phyloP scores from a whole-genome alignment of 129 eudicot genomes.

The Erigeron canadensis region DNA sequence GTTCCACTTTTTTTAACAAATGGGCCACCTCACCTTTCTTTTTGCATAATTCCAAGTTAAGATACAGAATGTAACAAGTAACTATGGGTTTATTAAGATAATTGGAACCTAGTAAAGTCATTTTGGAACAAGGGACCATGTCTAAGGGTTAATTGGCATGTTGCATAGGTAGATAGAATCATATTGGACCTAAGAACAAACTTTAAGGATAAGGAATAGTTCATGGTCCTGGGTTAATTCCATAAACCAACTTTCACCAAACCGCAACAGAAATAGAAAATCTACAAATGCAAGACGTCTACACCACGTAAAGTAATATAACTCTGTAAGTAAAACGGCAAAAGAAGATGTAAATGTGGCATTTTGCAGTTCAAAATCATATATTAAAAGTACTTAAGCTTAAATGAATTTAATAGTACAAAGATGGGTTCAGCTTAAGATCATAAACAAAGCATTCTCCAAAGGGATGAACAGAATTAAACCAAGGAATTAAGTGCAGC shows the following conservation, averaged over 20 bases:
- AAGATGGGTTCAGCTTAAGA: constrained; percentile 13
- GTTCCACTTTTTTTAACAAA: not conserved
- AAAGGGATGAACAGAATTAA: not conserved
- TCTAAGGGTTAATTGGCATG: constrained; percentile 15
- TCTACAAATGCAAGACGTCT: not conserved
- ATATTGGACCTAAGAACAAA: constrained; percentile 5
- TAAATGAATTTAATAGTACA: not conserved
- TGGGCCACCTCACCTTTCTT: not conserved
- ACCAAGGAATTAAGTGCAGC: not conserved
- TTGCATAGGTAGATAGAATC: constrained; percentile 11
- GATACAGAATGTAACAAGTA: constrained; percentile 2
- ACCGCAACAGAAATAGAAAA: not conserved
- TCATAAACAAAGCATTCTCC: constrained; percentile 23
- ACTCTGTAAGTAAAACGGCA: not conserved
- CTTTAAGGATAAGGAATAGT: constrained; percentile 26
- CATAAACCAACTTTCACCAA: constrained; percentile 21
- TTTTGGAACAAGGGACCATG: constrained; percentile 29
- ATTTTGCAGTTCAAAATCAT: not conserved
- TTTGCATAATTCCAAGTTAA: not conserved
- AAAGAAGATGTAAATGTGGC: not conserved
- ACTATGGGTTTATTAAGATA: not conserved
- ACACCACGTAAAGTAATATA: not conserved
- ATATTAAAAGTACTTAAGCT: constrained; percentile 13
- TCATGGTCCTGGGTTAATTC: constrained; percentile 23
- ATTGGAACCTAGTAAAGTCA: constrained; percentile 17